These are phyloP conservation scores for Stenogyne calaminthoides DNA, from an alignment of 305 asterid genomes.

Conservation along the genomic window DNA sequence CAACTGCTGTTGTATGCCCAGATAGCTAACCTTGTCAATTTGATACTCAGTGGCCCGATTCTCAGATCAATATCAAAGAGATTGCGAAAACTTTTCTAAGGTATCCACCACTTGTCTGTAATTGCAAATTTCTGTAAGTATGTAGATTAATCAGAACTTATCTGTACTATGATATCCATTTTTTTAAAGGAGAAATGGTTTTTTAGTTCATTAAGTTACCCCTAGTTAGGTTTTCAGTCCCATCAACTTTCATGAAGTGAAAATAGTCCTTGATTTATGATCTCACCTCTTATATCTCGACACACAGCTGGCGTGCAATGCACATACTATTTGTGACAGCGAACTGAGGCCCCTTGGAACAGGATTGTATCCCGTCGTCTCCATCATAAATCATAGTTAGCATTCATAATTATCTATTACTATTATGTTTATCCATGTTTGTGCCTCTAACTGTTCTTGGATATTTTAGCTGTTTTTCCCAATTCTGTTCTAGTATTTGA, in stretches of 20 bases:
- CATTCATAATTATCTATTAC: constrained; percentile 13
- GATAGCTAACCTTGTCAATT: constrained; percentile 87
- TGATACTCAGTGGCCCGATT: constrained; percentile 80
- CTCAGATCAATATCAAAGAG: constrained; percentile 75
- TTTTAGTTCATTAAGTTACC: too few species aligned
- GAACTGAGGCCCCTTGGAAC: constrained; percentile 95
- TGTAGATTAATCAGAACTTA: constrained; percentile 8
- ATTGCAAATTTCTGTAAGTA: background rate
- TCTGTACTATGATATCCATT: background rate
- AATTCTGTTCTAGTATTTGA: constrained; percentile 87
- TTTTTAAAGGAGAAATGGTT: background rate
- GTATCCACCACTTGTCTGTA: constrained; percentile 41
- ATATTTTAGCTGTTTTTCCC: constrained; percentile 76
- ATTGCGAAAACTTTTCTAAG: constrained; percentile 83
- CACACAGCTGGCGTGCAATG: constrained; percentile 94
- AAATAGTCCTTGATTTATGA: background rate
- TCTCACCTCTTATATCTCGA: constrained; percentile 15
- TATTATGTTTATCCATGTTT: constrained; percentile 16
- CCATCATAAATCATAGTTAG: constrained; percentile 95
- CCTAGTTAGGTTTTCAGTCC: too few species aligned
- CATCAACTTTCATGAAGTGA: too few species aligned
- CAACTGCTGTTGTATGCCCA: constrained; percentile 87
- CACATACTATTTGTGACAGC: constrained; percentile 89
- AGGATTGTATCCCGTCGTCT: constrained; percentile 81
- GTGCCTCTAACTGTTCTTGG: constrained; percentile 39